Conservation (phyloP, 148 eudicot genomes). For the Rheum nobile region DNA sequence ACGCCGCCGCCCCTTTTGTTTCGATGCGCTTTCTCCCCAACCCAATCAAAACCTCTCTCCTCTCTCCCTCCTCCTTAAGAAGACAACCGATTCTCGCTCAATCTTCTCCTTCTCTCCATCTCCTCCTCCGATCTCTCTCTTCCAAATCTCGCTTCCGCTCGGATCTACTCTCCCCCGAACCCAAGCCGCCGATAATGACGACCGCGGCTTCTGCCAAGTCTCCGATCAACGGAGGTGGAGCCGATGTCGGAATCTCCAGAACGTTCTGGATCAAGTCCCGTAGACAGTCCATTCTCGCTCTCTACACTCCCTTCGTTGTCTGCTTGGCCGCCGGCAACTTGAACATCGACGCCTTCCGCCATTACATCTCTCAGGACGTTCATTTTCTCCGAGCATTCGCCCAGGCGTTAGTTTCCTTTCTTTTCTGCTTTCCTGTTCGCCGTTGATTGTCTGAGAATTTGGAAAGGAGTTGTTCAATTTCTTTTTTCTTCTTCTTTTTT, state of each 20-base stretch:
- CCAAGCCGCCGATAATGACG: slow-evolving; percentile 18
- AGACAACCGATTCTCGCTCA: too few species aligned
- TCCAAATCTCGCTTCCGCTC: too few species aligned
- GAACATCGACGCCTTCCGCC: slow-evolving; percentile 41
- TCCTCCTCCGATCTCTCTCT: not conserved
- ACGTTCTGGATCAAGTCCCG: slow-evolving; percentile 53
- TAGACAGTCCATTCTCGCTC: slow-evolving; percentile 40
- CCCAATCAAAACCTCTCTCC: not conserved
- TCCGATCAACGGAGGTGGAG: slow-evolving; percentile 25
- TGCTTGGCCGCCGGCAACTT: slow-evolving; percentile 67
- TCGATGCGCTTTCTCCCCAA: slow-evolving; percentile 26
- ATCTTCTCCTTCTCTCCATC: not conserved
- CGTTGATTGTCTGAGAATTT: not conserved
- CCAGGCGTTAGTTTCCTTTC: slow-evolving; percentile 44
- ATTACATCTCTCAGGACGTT: slow-evolving; percentile 74
- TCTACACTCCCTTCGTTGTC: slow-evolving; percentile 67
- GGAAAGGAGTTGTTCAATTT: too few species aligned
- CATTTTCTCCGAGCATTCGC: slow-evolving; percentile 76
- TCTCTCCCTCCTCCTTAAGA: not conserved
- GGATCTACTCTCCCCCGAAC: not conserved
- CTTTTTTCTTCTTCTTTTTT: not conserved
- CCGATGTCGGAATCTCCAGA: slow-evolving; percentile 47
- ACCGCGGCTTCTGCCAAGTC: slow-evolving; percentile 25
- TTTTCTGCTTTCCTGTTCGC: not conserved
- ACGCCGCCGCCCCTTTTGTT: not conserved